These are phyloP conservation scores for Nicotiana otophora DNA, from an alignment of 257 asterid genomes.

Conservation along the genomic window DNA sequence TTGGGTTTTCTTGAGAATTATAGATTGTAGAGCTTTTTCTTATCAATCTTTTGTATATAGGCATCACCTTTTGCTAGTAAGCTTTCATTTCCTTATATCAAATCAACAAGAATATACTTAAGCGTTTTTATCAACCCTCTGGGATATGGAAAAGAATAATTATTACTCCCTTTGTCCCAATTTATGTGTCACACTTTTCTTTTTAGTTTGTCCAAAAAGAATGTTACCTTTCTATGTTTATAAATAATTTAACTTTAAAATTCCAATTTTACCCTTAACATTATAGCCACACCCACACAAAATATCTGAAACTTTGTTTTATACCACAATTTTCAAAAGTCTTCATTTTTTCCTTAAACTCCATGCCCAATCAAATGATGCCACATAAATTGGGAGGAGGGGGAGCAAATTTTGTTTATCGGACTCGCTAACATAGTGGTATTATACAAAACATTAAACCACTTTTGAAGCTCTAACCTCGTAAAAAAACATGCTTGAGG, in stretches of 20 bases:
- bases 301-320: too few relatives aligned
- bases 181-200: too few relatives aligned
- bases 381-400: too few relatives aligned
- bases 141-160: neutral
- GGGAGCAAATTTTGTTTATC: too few relatives aligned
- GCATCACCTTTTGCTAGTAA: neutral
- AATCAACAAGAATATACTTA: neutral
- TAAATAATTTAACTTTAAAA: too few relatives aligned
- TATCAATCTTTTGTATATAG: neutral
- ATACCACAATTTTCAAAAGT: too few relatives aligned
- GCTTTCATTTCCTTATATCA: neutral
- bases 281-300: too few relatives aligned
- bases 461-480: neutral
- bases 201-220: too few relatives aligned
- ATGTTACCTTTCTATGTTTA: too few relatives aligned
- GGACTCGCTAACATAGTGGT: neutral
- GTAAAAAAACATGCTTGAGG: neutral
- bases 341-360: too few relatives aligned
- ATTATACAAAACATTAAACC: neutral
- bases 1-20: neutral
- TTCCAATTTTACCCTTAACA: too few relatives aligned
- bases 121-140: neutral
- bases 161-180: neutral
- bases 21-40: neutral
- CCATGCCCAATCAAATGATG: too few relatives aligned